Conservation (phyloP, 148 eudicot species). For the Pharnaceum exiguum region DNA sequence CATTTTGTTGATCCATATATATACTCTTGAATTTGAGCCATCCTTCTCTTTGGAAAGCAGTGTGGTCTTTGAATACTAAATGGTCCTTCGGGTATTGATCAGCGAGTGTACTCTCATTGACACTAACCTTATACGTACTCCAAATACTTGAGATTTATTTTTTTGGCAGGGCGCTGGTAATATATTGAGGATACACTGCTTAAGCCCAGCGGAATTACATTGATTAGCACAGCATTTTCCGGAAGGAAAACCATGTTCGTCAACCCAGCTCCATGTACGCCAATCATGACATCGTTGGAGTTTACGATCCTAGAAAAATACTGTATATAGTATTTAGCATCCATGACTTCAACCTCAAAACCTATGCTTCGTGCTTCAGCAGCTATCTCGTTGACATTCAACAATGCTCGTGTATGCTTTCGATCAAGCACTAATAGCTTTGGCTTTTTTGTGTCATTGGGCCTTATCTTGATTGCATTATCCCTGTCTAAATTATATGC, state of each 20-base stretch:
- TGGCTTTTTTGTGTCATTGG: constrained; percentile 20
- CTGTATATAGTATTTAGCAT: constrained; percentile 17
- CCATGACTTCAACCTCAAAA: constrained; percentile 35
- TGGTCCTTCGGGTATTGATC: constrained; percentile 23
- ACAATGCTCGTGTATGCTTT: constrained; percentile 27
- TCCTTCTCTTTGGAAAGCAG: constrained; percentile 15
- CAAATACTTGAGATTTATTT: constrained; percentile 38
- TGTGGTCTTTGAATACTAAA: constrained; percentile 26
- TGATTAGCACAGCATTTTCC: constrained; percentile 18
- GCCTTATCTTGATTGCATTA: constrained; percentile 4
- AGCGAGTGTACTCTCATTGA: constrained; percentile 32
- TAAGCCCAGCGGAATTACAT: constrained; percentile 21
- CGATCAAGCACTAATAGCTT: constrained; percentile 49
- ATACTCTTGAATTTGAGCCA: constrained; percentile 17
- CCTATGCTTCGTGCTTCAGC: constrained; percentile 30
- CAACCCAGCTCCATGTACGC: constrained; percentile 32
- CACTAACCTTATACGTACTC: constrained; percentile 31
- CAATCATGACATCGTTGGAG: constrained; percentile 55
- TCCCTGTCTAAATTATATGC: constrained; percentile 35
- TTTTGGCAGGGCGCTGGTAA: constrained; percentile 29
- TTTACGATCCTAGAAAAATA: constrained; percentile 41
- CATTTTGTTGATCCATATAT: constrained; percentile 40
- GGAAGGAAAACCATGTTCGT: constrained; percentile 21
- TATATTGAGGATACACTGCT: constrained; percentile 16
- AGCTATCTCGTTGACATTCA: constrained; percentile 36